A percentile compares a stretch with the other conserved stretches of the same genome.
Evolutionary conservation across 495 filamentous ascomycete species (phyloP).

Genomic region (Podospora tetraspora): DNA sequence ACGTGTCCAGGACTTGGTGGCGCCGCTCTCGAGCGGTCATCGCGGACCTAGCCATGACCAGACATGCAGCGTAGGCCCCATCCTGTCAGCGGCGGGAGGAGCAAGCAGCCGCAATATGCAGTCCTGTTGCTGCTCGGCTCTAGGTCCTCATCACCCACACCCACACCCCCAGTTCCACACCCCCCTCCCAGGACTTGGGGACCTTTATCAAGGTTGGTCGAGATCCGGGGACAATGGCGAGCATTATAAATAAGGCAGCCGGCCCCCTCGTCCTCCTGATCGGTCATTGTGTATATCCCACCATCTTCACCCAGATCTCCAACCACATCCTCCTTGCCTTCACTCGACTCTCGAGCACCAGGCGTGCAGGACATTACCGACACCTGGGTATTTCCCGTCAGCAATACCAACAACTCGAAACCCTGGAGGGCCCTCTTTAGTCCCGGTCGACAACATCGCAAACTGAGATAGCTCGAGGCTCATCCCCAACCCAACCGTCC

Average conservation of each 20-base stretch:
- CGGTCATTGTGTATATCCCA: background rate
- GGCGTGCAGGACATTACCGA: constrained; percentile 5
- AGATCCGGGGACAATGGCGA: background rate
- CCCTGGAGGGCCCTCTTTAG: constrained; percentile 14
- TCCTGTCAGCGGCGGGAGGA: background rate
- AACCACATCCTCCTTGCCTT: background rate
- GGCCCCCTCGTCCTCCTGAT: background rate
- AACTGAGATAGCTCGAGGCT: background rate
- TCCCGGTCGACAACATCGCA: background rate
- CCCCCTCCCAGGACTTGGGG: background rate
- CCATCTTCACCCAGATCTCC: background rate
- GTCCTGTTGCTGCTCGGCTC: background rate
- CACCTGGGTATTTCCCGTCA: background rate
- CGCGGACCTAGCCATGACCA: background rate
- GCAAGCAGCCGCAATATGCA: background rate
- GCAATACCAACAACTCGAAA: background rate
- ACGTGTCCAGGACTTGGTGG: constrained; percentile 1
- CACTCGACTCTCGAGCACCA: constrained; percentile 8
- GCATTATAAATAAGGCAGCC: background rate
- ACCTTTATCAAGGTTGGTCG: background rate
- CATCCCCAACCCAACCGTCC: background rate
- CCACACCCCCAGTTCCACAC: background rate
- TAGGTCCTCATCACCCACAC: background rate
- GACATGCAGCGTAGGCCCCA: background rate
- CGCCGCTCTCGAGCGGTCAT: background rate